phyloP scores from a whole-genome alignment of 306 rosid species.

The Vigna hirtella region DNA sequence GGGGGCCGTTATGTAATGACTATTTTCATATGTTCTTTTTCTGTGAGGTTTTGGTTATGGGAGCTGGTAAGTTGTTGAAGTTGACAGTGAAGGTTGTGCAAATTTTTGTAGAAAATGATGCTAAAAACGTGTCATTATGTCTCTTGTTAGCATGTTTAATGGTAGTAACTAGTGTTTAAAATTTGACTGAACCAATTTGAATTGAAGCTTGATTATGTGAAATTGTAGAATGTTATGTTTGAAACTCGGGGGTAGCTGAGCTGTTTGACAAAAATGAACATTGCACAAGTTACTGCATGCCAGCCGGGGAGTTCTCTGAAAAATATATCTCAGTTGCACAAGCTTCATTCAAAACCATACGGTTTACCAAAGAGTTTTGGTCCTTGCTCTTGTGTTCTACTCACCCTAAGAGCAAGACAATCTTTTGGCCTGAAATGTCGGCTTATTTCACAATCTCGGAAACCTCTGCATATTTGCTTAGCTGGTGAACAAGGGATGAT shows the following conservation, averaged over 20 bases:
- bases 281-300: conserved; percentile 53
- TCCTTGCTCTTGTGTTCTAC: background rate
- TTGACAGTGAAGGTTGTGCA: background rate
- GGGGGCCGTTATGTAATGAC: background rate
- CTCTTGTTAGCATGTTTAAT: background rate
- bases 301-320: conserved; percentile 47
- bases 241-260: conserved; percentile 44
- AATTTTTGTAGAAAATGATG: conserved; percentile 1
- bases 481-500: conserved; percentile 60
- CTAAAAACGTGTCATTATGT: background rate
- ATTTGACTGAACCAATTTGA: background rate
- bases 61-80: background rate
- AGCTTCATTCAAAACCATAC: conserved; percentile 33
- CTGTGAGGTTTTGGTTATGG: background rate
- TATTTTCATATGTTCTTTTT: background rate
- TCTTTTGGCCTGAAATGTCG: conserved; percentile 37
- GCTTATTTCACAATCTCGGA: conserved; percentile 40
- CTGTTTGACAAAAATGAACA: conserved; percentile 52
- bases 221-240: conserved; percentile 45
- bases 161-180: background rate
- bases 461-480: conserved; percentile 50
- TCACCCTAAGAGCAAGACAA: conserved; percentile 29
- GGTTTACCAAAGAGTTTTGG: conserved; percentile 25
- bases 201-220: conserved; percentile 31
- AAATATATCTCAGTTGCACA: conserved; percentile 39